Conservation (phyloP, 1,139 yeast species). For the Yamadazyma membranifaciens region DNA sequence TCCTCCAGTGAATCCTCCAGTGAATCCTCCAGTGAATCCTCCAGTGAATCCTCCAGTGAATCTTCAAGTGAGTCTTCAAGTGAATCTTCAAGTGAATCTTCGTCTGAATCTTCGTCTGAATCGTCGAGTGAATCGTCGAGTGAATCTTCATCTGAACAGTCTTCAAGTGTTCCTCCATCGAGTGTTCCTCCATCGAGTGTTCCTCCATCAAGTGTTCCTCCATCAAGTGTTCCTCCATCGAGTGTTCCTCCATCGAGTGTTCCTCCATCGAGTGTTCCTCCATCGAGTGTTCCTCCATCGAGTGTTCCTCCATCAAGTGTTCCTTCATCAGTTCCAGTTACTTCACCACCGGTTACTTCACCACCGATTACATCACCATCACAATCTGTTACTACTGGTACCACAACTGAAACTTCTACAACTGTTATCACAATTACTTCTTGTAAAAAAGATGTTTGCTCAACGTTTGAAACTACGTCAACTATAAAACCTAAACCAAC, state of each 20-base stretch:
- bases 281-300: background rate
- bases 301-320: constrained; percentile 6
- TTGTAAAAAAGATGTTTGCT: background rate
- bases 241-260: background rate
- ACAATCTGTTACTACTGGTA: constrained; percentile 1
- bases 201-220: constrained; percentile 7
- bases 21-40: too few relatives aligned
- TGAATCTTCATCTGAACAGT: background rate
- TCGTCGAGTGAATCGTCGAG: too few relatives aligned
- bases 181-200: constrained; percentile 1
- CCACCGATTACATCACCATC: background rate
- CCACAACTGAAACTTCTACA: constrained; percentile 1
- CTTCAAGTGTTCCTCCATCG: background rate
- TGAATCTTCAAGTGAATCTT: too few relatives aligned
- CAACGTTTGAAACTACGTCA: too few relatives aligned
- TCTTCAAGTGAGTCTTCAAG: too few relatives aligned
- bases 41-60: too few relatives aligned
- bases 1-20: too few relatives aligned
- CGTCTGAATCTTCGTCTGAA: too few relatives aligned
- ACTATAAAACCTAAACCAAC: too few relatives aligned
- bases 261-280: background rate
- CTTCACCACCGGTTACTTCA: background rate
- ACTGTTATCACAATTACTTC: background rate
- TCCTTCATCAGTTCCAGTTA: background rate
- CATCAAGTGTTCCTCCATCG: constrained; percentile 7